Conservation (phyloP, 78 protist genomes). For the Neovahlkampfia damariscottae region DNA sequence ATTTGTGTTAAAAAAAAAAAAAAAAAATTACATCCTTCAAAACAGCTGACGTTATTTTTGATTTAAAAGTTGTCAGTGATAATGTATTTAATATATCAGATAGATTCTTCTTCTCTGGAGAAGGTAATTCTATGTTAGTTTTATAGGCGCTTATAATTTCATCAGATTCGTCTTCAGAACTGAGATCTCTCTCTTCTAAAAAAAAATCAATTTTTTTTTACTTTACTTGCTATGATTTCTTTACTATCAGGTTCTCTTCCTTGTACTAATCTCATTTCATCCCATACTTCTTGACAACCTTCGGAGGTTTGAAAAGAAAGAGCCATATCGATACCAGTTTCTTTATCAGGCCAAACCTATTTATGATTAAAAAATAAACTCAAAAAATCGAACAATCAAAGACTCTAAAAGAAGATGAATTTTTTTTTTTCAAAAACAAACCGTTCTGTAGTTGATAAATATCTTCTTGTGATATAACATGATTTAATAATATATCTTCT, state of each 20-base stretch:
- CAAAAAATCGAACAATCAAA: too few species aligned
- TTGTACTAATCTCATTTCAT: slow-evolving; percentile 11
- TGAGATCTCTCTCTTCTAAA: background rate
- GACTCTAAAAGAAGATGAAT: too few species aligned
- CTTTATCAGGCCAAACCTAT: slow-evolving; percentile 71
- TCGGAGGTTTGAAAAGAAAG: slow-evolving; percentile 41
- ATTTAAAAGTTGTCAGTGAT: background rate
- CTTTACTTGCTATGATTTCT: background rate
- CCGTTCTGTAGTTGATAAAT: slow-evolving; percentile 35
- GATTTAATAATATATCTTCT: background rate
- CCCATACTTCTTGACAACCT: slow-evolving; percentile 62
- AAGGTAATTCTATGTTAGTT: background rate
- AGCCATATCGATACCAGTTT: slow-evolving; percentile 50
- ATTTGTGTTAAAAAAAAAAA: background rate
- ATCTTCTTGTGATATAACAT: background rate
- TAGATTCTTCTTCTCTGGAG: slow-evolving; percentile 2
- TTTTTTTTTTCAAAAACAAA: background rate
- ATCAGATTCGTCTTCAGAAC: background rate
- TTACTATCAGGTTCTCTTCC: background rate
- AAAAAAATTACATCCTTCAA: background rate
- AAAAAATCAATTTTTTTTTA: background rate
- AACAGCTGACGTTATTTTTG: background rate
- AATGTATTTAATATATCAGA: background rate
- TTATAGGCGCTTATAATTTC: background rate
- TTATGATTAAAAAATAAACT: slow-evolving; percentile 49